Base-by-base conservation (phyloP, 2,329 filamentous ascomycete genomes). In the Byssothecium circinans region DNA sequence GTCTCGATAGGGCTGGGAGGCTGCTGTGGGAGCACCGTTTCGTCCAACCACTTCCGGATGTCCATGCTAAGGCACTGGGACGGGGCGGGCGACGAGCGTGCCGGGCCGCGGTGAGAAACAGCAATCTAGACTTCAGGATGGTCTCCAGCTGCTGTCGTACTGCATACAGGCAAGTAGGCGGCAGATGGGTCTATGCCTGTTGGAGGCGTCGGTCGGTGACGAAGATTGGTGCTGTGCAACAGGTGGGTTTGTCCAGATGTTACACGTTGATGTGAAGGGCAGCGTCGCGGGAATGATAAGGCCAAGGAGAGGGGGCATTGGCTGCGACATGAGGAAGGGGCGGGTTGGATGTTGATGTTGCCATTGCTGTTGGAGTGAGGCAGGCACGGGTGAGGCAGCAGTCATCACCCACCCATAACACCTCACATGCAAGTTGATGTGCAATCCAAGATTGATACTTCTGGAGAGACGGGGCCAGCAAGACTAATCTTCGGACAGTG, bases 11-110 rank as follows among this genome's bases (percentile, higher is more conserved):
- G 41, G 22, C 62, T 53, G 41, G 64, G 58, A 45, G 61, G 50
- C 42, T 56, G 57, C 45, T 64, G 60, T 49, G 68, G 62, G 40
- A 69, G 64, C 45, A 63, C 68, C 7, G 69, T 75, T 45, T 71
- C 64, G 42, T 72, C 65, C 38, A 78, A 66, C 75, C 75, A 78
- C 54, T 62, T 67, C 39, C 60, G 61, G 52, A 78, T 74, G 52
- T 78, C 72, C 75, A 77, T 77, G 45, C 25, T 49, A 19, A 45
- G 40, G 39, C 27, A 18, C 29, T 27, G 14, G 8, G 44, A 36
- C 33, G 38, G 43, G 48, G 53, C 47, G 52, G 56, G 33, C 47
- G 48, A 50, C 43, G 52, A 54, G 56, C 58, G 52, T 52, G 58
- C 56, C 54, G 56, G 58, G 34, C 56, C 54, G 55, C 50, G 25